A percentile compares a stretch with the other conserved stretches of the same genome.
phyloP scores from a whole-genome alignment of 495 filamentous ascomycete species.

The Hypoxylon crocopeplum region DNA sequence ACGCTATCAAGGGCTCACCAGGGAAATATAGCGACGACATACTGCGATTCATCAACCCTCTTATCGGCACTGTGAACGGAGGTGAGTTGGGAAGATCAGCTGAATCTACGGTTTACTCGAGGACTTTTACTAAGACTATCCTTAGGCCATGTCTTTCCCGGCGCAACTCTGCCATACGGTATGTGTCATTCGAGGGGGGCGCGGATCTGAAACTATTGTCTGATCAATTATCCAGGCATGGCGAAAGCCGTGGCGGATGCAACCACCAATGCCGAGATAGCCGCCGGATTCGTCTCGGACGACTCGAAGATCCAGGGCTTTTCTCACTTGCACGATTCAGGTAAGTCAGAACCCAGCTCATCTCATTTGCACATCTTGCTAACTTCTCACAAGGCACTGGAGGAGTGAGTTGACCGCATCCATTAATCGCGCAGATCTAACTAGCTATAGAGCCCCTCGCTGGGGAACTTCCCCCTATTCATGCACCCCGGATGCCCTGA shows the following conservation, averaged over 20 bases:
- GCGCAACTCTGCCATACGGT: constrained; percentile 73
- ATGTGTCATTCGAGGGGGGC: constrained; percentile 12
- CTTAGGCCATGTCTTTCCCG: constrained; percentile 71
- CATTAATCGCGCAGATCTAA: constrained; percentile 35
- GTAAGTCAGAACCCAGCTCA: constrained; percentile 12
- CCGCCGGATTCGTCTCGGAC: constrained; percentile 73
- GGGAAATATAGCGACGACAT: constrained; percentile 38
- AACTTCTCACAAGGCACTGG: constrained; percentile 58
- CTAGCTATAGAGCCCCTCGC: constrained; percentile 54
- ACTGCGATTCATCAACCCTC: constrained; percentile 56
- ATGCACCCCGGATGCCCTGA: constrained; percentile 68
- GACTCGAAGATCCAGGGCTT: constrained; percentile 57
- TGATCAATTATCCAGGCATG: constrained; percentile 53
- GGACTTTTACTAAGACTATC: constrained; percentile 9
- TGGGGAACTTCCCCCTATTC: constrained; percentile 81
- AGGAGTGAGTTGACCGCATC: constrained; percentile 46
- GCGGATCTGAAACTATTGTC: not conserved
- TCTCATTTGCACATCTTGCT: constrained; percentile 2
- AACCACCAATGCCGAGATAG: constrained; percentile 62
- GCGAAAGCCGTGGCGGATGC: constrained; percentile 73
- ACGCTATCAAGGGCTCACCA: constrained; percentile 22
- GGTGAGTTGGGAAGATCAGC: constrained; percentile 43
- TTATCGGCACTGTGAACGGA: constrained; percentile 68
- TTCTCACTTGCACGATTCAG: constrained; percentile 74
- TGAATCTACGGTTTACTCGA: not conserved